A percentile compares a stretch with the other conserved stretches of the same genome.
Evolutionary conservation across 768 basidiomycete species (phyloP).

Genomic region (Asterophora parasitica): DNA sequence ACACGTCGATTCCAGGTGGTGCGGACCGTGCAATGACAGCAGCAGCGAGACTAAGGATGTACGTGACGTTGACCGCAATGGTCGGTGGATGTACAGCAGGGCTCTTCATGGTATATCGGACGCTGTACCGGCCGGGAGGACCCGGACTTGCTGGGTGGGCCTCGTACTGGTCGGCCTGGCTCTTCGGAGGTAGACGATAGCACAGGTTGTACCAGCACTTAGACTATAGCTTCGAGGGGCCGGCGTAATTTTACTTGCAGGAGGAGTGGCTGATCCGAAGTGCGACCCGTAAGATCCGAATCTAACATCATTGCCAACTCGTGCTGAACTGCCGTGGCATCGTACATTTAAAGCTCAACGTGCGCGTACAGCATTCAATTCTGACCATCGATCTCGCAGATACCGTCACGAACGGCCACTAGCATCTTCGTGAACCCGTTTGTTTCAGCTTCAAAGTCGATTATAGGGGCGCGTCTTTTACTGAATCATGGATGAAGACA

Average conservation of each 20-base stretch:
- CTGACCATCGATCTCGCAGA: constrained; percentile 22
- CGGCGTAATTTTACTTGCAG: no score
- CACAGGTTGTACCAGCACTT: constrained; percentile 12
- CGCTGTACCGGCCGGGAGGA: constrained; percentile 58
- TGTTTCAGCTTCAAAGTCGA: background rate
- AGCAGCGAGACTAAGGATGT: constrained; percentile 63
- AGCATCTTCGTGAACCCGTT: background rate
- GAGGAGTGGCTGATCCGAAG: constrained; percentile 27
- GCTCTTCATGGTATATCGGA: constrained; percentile 65
- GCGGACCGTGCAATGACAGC: constrained; percentile 72
- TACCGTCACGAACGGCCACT: constrained; percentile 6
- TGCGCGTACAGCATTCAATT: constrained; percentile 11
- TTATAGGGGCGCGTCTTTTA: constrained; percentile 13
- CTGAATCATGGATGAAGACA: constrained; percentile 70
- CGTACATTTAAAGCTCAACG: constrained; percentile 19
- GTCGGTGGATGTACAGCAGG: constrained; percentile 74
- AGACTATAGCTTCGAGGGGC: no score
- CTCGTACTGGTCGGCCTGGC: constrained; percentile 62
- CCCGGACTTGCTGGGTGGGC: constrained; percentile 48
- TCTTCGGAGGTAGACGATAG: constrained; percentile 54
- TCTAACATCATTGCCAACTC: constrained; percentile 29
- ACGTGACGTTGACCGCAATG: constrained; percentile 67
- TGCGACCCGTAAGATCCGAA: constrained; percentile 43
- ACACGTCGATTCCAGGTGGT: constrained; percentile 76
- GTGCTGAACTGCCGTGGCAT: constrained; percentile 19